Evolutionary conservation across 2,329 filamentous ascomycete genomes (phyloP), one percentile per base, ranked within the genome.

Genomic region (Hortaea sp.): DNA sequence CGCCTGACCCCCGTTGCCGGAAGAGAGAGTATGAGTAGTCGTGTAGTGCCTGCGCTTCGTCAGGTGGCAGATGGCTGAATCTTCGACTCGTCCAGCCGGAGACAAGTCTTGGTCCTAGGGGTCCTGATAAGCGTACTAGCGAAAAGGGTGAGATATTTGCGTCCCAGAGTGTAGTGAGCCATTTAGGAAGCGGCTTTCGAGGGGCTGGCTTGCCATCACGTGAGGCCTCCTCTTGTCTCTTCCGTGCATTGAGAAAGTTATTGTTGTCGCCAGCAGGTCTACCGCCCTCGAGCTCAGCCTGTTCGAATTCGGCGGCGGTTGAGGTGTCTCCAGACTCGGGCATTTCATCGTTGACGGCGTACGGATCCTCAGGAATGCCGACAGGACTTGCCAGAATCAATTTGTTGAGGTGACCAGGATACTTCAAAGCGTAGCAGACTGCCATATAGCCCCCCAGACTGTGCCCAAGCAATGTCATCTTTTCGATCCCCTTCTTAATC

Each of bases 61-160:
- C 79, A 0, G 75, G 64, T 0, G 88, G 89, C 0, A 98, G 75
- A 62, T 95, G 88, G 40, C 85, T 88, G 69, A 98, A 98, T 32
- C 92, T 82, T 13, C 92, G 81, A 11, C 84, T 88, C 6, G 88
- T 95, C 92, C 92, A 98, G 48, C 88, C 89, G 0, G 88, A 95
- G 1, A 95, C 88, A 32, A 98, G 80, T 27, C 89, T 81, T 3
- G 92, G 92, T 0, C 92, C 92, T 0, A 98, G 71, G 0, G 92
- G 92, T 0, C 92, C 92, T 1, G 87, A 77, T 73, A 88, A 83
- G 49, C 92, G 85, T 10, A 98, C 80, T 42, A 98, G 72, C 54
- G 83, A 90, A 66, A 98, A 98, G 5, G 92, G 92, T 0, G 89
- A 95, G 53, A 97, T 80, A 62, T 98, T 98, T 56, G 88, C 85